Conservation (phyloP, 2,329 filamentous ascomycete species). For the Tolypocladium tundrense region DNA sequence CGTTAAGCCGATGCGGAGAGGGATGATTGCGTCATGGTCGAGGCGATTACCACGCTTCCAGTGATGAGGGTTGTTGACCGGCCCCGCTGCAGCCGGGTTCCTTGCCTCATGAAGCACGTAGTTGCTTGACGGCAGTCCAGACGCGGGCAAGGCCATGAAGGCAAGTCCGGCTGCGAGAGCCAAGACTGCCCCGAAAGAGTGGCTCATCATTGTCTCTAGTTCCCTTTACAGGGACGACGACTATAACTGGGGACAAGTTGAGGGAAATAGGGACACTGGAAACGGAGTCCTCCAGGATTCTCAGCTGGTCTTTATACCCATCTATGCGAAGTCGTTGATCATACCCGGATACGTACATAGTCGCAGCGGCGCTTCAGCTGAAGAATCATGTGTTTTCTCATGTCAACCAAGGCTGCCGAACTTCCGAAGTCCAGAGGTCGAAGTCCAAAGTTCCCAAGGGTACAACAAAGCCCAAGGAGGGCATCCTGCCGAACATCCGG, state of each 20-base stretch:
- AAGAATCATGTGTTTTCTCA: neutral
- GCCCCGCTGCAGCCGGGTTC: neutral
- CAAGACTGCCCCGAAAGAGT: neutral
- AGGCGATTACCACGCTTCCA: conserved; percentile 4
- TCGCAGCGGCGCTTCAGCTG: neutral
- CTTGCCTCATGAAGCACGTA: neutral
- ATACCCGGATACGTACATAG: neutral
- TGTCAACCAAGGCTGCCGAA: neutral
- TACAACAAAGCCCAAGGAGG: neutral
- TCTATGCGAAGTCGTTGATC: neutral
- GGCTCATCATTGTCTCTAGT: neutral
- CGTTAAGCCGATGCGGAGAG: neutral
- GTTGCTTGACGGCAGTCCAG: neutral
- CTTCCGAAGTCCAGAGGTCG: neutral
- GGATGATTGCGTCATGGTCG: neutral
- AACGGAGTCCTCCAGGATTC: neutral
- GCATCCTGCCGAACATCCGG: neutral
- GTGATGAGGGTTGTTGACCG: neutral
- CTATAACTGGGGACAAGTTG: neutral
- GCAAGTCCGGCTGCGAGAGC: conserved; percentile 2
- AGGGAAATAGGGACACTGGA: too few species aligned
- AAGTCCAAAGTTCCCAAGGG: neutral
- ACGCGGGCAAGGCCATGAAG: neutral
- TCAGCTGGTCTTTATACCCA: neutral
- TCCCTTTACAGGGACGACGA: neutral